Conservation (phyloP, 2,329 filamentous ascomycete genomes). For the Colletotrichum plurivorum region DNA sequence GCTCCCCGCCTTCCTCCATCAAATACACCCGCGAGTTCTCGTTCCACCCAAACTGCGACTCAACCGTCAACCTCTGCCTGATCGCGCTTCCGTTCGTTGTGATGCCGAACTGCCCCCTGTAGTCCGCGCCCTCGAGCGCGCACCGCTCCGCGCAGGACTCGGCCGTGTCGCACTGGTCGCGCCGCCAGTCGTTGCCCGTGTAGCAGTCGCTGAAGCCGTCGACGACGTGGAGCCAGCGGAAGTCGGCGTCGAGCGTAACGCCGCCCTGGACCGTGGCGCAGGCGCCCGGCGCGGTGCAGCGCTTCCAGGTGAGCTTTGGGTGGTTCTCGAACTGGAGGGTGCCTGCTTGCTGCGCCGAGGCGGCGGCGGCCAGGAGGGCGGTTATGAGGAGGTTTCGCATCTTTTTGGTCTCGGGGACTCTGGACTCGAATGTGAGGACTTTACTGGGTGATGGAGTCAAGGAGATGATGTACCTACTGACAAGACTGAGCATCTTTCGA, state of each 20-base stretch:
- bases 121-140: slow-evolving; percentile 62
- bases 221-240: slow-evolving; percentile 39
- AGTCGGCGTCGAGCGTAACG: slow-evolving; percentile 30
- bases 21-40: slow-evolving; percentile 69
- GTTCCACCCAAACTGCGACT: slow-evolving; percentile 57
- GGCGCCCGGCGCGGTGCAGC: slow-evolving; percentile 4
- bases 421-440: background rate
- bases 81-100: slow-evolving; percentile 60
- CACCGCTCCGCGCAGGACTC: slow-evolving; percentile 59
- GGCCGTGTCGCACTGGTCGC: slow-evolving; percentile 55
- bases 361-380: slow-evolving; percentile 8
- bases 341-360: slow-evolving; percentile 23
- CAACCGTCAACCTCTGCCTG: slow-evolving; percentile 66
- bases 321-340: slow-evolving; percentile 14
- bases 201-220: slow-evolving; percentile 62
- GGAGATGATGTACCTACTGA: too few relatives aligned
- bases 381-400: slow-evolving; percentile 5
- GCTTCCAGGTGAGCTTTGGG: slow-evolving; percentile 30
- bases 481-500: too few relatives aligned
- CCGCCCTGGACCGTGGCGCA: slow-evolving; percentile 21
- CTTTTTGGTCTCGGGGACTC: background rate
- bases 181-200: slow-evolving; percentile 56
- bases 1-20: slow-evolving; percentile 63
- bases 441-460: too few relatives aligned
- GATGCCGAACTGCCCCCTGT: slow-evolving; percentile 59